Evolutionary conservation across 768 basidiomycete genomes (phyloP).

Genomic region (Pholiota conissans): DNA sequence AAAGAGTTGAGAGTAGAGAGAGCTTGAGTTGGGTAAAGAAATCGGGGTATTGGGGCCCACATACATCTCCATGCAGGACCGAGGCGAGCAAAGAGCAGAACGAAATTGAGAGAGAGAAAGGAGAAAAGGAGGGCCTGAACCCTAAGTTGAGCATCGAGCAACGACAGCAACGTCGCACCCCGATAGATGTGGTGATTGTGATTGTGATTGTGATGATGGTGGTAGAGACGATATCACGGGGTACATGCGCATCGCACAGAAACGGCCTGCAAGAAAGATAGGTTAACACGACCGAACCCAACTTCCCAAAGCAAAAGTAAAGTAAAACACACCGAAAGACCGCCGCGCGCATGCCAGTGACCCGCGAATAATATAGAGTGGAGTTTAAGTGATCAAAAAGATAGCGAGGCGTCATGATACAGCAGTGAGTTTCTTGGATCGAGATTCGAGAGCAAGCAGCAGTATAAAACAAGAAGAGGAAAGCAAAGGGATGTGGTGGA

Average conservation of each 20-base stretch:
- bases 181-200: too few relatives aligned
- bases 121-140: background rate
- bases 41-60: background rate
- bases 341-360: background rate
- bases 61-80: background rate
- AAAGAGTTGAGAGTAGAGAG: background rate
- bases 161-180: background rate
- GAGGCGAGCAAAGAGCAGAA: background rate
- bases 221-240: too few relatives aligned
- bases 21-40: too few relatives aligned
- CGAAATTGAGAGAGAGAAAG: background rate
- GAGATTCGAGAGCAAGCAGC: background rate
- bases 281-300: background rate
- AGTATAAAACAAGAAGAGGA: background rate
- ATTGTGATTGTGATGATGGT: too few relatives aligned
- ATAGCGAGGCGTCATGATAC: background rate
- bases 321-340: background rate
- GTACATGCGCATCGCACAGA: too few relatives aligned
- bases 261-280: background rate
- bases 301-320: background rate
- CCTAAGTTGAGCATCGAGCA: background rate
- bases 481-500: too few relatives aligned
- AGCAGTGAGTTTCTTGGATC: background rate
- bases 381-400: background rate
- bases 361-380: background rate